Base-by-base conservation (phyloP, 176 grass and related monocot species). In the Avena insularis region DNA sequence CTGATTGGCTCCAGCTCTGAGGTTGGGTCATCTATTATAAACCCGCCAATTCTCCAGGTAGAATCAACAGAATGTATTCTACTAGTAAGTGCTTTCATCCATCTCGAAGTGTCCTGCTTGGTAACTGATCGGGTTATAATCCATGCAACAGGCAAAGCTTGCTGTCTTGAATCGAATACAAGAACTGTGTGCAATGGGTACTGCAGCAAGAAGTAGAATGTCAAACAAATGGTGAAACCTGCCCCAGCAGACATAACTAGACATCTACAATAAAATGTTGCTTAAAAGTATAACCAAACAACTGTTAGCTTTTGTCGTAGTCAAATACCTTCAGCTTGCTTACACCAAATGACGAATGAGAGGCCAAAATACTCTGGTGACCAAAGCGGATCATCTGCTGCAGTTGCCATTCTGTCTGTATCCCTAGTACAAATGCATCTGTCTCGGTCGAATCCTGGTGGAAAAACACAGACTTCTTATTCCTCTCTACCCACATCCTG, bases 321-420 rank as follows among this genome's bases (percentile, higher is more conserved):
- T 49, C 15, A 83, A 36, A 56, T 95, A 98, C 93, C 95, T 98
- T 98, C 48, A 98, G 84, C 86, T 98, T 98, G 88, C 90, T 95
- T 79, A 98, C 91, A 77, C 95, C 93, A 66, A 95, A 98, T 9
- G 90, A 92, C 16, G 91, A 98, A 43, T 43, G 40, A 43, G 40
- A 91, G 16, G 95, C 95, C 74, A 95, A 73, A 71, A 95, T 83
- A 60, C 87, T 90, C 77, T 90, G 91, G 82, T 98, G 95, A 62
- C 95, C 87, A 79, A 98, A 98, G 70, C 93, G 89, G 72, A 95
- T 87, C 93, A 95, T 98, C 80, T 98, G 93, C 79, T 95, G 95
- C 33, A 92, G 82, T 51, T 98, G 93, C 95, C 93, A 98, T 48
- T 97, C 91, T 23, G 95, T 98, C 87, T 43, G 40, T 43, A 43